phyloP scores from a whole-genome alignment of 768 basidiomycete genomes.

The Piloderma croceum region DNA sequence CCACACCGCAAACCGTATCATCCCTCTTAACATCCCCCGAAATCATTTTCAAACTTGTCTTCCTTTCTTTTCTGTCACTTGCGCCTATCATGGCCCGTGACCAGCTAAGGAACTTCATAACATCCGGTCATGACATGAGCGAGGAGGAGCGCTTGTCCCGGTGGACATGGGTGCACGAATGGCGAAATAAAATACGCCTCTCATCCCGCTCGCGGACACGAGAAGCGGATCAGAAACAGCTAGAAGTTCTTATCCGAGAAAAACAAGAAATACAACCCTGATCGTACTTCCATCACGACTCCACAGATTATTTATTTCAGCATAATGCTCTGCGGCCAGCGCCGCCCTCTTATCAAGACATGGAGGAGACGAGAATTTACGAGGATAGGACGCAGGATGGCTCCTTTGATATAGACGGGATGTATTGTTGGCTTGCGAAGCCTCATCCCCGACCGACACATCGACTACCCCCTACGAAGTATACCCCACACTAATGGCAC shows the following conservation, averaged over 20 bases:
- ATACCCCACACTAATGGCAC: no score
- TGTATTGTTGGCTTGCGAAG: no score
- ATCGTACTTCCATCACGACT: conserved; percentile 36
- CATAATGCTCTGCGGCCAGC: no score
- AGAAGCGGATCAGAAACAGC: conserved; percentile 38
- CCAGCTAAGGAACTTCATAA: conserved; percentile 54
- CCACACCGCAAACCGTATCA: conserved; percentile 73
- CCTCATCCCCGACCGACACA: no score
- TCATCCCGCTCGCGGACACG: conserved; percentile 47
- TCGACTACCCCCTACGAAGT: no score
- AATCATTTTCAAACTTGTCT: conserved; percentile 76
- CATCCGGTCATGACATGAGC: conserved; percentile 4
- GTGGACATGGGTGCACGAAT: conserved; percentile 67
- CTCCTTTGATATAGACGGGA: no score
- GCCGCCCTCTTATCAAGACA: no score
- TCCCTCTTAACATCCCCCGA: conserved; percentile 79
- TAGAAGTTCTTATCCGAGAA: conserved; percentile 51
- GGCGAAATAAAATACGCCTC: conserved; percentile 55
- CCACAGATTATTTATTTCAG: no score
- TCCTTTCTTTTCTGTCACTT: conserved; percentile 78
- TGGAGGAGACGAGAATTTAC: no score
- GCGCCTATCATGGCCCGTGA: conserved; percentile 81
- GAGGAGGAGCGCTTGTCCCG: conserved; percentile 35
- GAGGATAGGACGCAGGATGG: no score
- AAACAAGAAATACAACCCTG: conserved; percentile 37